Conservation (phyloP, 2,329 filamentous ascomycete species). For the Microsporum audouinii region DNA sequence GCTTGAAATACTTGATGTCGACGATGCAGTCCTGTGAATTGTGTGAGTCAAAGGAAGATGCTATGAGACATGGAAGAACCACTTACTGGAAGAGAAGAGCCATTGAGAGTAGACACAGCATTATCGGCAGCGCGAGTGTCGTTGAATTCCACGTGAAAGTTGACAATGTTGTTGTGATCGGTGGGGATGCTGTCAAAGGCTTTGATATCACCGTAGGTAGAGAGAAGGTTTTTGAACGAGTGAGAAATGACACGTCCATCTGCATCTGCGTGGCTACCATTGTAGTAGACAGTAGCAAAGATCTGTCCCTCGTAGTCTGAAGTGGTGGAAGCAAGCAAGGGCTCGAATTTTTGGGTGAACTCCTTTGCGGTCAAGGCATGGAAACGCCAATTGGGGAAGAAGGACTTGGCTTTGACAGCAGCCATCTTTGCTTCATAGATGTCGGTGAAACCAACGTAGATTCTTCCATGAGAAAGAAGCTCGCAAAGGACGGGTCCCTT, state of each 20-base stretch:
- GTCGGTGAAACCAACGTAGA: slow-evolving; percentile 49
- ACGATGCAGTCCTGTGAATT: slow-evolving; percentile 22
- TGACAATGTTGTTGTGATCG: slow-evolving; percentile 22
- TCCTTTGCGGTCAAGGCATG: slow-evolving; percentile 37
- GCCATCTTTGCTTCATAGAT: slow-evolving; percentile 48
- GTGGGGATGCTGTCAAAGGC: slow-evolving; percentile 22
- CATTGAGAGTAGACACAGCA: slow-evolving; percentile 27
- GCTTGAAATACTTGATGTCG: slow-evolving; percentile 23
- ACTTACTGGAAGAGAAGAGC: slow-evolving; percentile 27
- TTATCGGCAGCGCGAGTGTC: slow-evolving; percentile 28
- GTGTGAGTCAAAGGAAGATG: slow-evolving; percentile 1
- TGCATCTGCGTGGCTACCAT: slow-evolving; percentile 20
- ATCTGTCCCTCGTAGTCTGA: slow-evolving; percentile 47
- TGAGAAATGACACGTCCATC: slow-evolving; percentile 34
- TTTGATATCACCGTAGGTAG: slow-evolving; percentile 31
- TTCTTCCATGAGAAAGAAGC: slow-evolving; percentile 29
- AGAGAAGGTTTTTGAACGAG: slow-evolving; percentile 33
- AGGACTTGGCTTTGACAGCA: slow-evolving; percentile 36
- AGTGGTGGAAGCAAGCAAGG: slow-evolving; percentile 17
- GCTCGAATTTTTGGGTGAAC: slow-evolving; percentile 31
- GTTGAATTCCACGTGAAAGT: slow-evolving; percentile 33
- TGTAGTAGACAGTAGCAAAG: slow-evolving; percentile 39
- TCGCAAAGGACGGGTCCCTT: slow-evolving; percentile 29
- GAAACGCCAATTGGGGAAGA: slow-evolving; percentile 39
- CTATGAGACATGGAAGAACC: background rate